Percentiles rank a stretch among this genome's conserved stretches.
Conservation (phyloP, 257 asterid genomes). For the Cruciata laevipes region DNA sequence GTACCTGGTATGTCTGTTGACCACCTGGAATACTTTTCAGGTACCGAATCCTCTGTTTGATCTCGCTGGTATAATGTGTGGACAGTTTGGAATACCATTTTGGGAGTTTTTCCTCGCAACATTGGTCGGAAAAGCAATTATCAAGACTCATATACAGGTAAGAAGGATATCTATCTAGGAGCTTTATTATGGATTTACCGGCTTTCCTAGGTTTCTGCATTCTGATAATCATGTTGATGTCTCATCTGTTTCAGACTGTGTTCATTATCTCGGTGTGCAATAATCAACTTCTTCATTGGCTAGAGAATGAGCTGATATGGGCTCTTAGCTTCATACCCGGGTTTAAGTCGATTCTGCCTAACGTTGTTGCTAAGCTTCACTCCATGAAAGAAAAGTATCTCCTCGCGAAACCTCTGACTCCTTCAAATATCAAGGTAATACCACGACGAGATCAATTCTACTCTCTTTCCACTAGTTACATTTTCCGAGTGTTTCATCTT, state of each 20-base stretch:
- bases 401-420: constrained; percentile 41
- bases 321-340: constrained; percentile 78
- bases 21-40: constrained; percentile 29
- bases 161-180: neutral
- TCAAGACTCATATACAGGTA: constrained; percentile 95
- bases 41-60: constrained; percentile 94
- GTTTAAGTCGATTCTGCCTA: constrained; percentile 47
- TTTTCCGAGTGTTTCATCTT: neutral
- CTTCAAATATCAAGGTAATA: constrained; percentile 52
- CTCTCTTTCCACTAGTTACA: neutral
- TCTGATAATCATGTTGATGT: constrained; percentile 14
- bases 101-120: constrained; percentile 90
- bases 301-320: constrained; percentile 82
- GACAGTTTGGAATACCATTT: constrained; percentile 86
- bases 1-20: neutral
- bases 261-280: constrained; percentile 85
- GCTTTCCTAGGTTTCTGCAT: neutral
- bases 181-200: neutral
- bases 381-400: constrained; percentile 77
- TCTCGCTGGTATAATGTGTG: constrained; percentile 98
- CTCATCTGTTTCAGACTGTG: constrained; percentile 43
- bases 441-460: too few species aligned
- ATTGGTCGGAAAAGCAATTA: constrained; percentile 76
- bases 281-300: constrained; percentile 91
- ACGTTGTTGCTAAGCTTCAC: constrained; percentile 64